Evolutionary conservation across 1,139 yeast species (phyloP).

Genomic region (Candida sanyaensis): DNA sequence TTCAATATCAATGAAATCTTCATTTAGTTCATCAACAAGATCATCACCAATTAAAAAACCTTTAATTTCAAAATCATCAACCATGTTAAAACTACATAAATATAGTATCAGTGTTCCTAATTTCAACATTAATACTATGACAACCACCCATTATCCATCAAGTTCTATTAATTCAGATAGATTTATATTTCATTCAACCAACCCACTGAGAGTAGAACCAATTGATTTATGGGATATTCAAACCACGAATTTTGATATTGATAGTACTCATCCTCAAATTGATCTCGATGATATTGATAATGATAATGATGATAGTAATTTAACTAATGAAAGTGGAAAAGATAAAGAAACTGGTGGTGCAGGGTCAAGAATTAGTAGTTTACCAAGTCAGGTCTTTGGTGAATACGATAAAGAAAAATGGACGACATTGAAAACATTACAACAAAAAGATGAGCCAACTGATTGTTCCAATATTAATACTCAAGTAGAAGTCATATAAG

Average conservation of each 20-base stretch:
- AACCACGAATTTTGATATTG: conserved; percentile 39
- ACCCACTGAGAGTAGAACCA: conserved; percentile 17
- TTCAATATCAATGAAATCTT: conserved; percentile 28
- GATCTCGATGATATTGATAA: neutral
- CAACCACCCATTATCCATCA: conserved; percentile 1
- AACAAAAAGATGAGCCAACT: neutral
- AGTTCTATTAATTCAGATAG: neutral
- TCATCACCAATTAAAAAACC: neutral
- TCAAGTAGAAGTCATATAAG: neutral
- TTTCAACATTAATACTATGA: neutral
- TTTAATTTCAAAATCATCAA: conserved; percentile 28
- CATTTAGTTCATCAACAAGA: conserved; percentile 22
- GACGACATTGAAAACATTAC: conserved; percentile 48
- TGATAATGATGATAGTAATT: neutral
- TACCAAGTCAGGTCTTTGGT: conserved; percentile 62
- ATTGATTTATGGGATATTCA: conserved; percentile 35
- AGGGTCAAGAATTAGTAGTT: conserved; percentile 46
- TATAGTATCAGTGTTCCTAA: conserved; percentile 15
- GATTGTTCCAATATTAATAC: neutral
- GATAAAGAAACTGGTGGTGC: neutral
- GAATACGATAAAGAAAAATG: conserved; percentile 68
- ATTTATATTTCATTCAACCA: conserved; percentile 4
- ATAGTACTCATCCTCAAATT: conserved; percentile 5
- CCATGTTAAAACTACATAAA: conserved; percentile 18
- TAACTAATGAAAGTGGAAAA: neutral